These are phyloP conservation scores for Hypsizygus ulmarius DNA, from an alignment of 1,284 basidiomycete species.

Conservation along the genomic window DNA sequence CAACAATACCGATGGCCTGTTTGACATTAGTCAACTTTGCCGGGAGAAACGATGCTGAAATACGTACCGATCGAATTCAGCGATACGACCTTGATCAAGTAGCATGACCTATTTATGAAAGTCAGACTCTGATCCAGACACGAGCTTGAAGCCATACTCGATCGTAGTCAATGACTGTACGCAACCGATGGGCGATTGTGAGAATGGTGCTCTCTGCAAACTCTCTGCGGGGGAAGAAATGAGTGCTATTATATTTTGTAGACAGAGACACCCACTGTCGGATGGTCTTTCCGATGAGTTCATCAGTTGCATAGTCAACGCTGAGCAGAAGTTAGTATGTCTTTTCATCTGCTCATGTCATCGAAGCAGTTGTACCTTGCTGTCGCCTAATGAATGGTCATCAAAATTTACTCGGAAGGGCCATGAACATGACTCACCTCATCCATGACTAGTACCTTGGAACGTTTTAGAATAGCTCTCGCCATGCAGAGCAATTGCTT, in stretches of 20 bases:
- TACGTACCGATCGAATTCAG: conserved; percentile 69
- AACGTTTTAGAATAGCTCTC: conserved; percentile 73
- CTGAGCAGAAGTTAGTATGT: conserved; percentile 29
- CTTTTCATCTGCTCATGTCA: background rate
- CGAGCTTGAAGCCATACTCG: conserved; percentile 35
- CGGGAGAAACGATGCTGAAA: conserved; percentile 1
- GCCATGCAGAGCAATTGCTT: conserved; percentile 87
- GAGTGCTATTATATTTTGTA: conserved; percentile 2
- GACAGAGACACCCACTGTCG: conserved; percentile 50
- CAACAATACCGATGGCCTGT: conserved; percentile 67
- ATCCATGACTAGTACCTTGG: conserved; percentile 79
- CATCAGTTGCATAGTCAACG: conserved; percentile 77
- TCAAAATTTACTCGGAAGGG: conserved; percentile 7
- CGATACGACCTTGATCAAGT: conserved; percentile 82
- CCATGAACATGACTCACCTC: conserved; percentile 46
- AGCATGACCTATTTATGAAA: conserved; percentile 64
- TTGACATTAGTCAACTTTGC: background rate
- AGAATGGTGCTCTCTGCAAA: conserved; percentile 65
- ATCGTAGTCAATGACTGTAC: conserved; percentile 71
- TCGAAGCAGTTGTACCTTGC: conserved; percentile 44
- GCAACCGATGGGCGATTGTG: conserved; percentile 69
- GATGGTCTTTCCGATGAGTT: conserved; percentile 72
- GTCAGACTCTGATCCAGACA: conserved; percentile 1
- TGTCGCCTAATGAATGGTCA: conserved; percentile 48
- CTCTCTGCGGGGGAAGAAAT: conserved; percentile 37